Base-by-base conservation (phyloP, 2,329 filamentous ascomycete species). In the Epichloe scottii region DNA sequence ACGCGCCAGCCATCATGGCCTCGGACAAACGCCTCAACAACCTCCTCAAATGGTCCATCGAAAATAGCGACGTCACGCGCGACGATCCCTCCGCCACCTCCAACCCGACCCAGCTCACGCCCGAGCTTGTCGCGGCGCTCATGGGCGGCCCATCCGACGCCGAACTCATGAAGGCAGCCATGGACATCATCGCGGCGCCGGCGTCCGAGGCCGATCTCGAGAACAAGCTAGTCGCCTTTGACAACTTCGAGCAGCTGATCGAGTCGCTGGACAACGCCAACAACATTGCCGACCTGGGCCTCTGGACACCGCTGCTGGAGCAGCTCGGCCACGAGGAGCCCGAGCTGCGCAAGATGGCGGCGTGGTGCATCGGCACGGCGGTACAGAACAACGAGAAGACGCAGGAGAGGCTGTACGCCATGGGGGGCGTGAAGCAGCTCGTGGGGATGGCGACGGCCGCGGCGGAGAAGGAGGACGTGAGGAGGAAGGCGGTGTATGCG, bases 181-280 rank as follows among this genome's bases (percentile, higher is more conserved):
- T 98, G 82, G 76, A 77, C 30, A 81, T 86, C 51, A 84, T 96
- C 62, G 77, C 74, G 10, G 80, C 81, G 17, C 57, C 71, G 1
- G 74, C 78, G 59, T 71, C 81, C 8, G 76, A 84, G 51, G 72
- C 85, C 51, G 77, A 79, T 4, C 74, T 91, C 47, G 84, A 89
- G 42, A 80, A 88, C 68, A 89, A 87, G 66, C 70, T 94, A 50
- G 79, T 83, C 52, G 90, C 90, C 38, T 94, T 95, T 68, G 90
- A 95, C 77, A 95, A 96, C 71, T 85, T 96, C 56, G 90, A 95
- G 71, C 88, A 95, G 68, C 75, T 95, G 53, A 85, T 96, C 61
- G 89, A 96, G 73, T 82, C 80, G 56, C 81, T 97, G 60, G 93
- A 98, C 75, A 98, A 98, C 67, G 91, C 93, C 53, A 98, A 97